Conservation (phyloP, 2,329 filamentous ascomycete species). For the Phyllosticta citriasiana region DNA sequence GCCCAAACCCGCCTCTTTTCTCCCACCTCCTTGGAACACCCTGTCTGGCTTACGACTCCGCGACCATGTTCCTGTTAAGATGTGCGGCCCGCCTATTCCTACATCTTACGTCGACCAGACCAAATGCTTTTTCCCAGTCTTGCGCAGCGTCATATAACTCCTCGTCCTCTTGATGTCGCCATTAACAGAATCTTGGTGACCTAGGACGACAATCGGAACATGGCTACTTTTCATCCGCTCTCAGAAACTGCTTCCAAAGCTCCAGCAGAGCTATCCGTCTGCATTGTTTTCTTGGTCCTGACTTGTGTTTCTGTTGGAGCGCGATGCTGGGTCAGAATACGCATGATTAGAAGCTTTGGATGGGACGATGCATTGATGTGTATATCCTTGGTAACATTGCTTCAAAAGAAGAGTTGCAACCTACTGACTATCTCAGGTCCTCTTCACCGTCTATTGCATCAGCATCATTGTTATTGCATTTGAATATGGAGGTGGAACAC, state of each 20-base stretch:
- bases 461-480: slow-evolving; percentile 19
- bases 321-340: slow-evolving; percentile 31
- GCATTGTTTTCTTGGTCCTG: slow-evolving; percentile 25
- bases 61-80: neutral
- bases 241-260: slow-evolving; percentile 15
- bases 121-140: neutral
- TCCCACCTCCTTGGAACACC: neutral
- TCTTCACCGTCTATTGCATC: slow-evolving; percentile 24
- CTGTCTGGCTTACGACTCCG: neutral
- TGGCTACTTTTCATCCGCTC: slow-evolving; percentile 1
- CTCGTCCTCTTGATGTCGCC: neutral
- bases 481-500: slow-evolving; percentile 24
- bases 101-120: neutral
- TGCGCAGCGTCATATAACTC: neutral
- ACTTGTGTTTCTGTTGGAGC: slow-evolving; percentile 30
- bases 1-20: neutral
- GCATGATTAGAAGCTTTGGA: slow-evolving; percentile 31
- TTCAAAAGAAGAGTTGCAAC: too few species aligned
- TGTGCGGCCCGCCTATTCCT: neutral
- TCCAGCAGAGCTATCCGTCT: slow-evolving; percentile 17
- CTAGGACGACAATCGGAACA: neutral
- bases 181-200: neutral
- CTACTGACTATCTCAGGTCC: slow-evolving; percentile 15
- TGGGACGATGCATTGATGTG: slow-evolving; percentile 36
- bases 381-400: slow-evolving; percentile 25